Evolutionary conservation across 2,329 filamentous ascomycete species (phyloP).

Genomic region (Colletotrichum costaricense): DNA sequence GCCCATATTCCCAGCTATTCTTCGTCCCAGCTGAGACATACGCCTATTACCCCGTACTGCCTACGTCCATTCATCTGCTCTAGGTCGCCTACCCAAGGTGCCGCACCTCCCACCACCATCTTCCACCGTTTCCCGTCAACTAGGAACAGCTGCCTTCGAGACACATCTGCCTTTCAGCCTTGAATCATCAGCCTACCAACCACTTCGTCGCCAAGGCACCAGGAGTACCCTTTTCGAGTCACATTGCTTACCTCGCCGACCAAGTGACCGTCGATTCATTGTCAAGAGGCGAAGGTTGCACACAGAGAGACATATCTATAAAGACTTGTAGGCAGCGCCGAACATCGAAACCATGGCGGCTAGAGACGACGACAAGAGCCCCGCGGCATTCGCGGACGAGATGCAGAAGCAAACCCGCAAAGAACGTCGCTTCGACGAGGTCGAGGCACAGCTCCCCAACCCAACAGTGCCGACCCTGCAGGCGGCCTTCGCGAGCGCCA

Average conservation of each 20-base stretch:
- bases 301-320: neutral
- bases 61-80: neutral
- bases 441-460: slow-evolving; percentile 59
- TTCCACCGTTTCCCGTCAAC: neutral
- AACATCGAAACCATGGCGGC: slow-evolving; percentile 15
- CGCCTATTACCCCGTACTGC: slow-evolving; percentile 1
- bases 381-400: slow-evolving; percentile 47
- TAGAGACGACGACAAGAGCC: slow-evolving; percentile 18
- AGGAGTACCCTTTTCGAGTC: slow-evolving; percentile 16
- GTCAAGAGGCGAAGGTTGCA: neutral
- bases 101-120: neutral
- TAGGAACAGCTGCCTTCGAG: slow-evolving; percentile 6
- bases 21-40: slow-evolving; percentile 21
- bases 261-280: slow-evolving; percentile 23
- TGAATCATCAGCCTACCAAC: slow-evolving; percentile 33
- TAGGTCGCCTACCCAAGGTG: neutral
- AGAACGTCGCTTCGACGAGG: slow-evolving; percentile 60
- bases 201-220: slow-evolving; percentile 29
- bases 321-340: neutral
- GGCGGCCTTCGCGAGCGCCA: slow-evolving; percentile 46
- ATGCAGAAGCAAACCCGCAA: slow-evolving; percentile 64
- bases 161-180: slow-evolving; percentile 15
- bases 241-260: slow-evolving; percentile 1
- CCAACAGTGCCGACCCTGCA: slow-evolving; percentile 43
- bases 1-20: neutral